These are phyloP conservation scores for Aspergillus carbonarius DNA, from an alignment of 2,329 filamentous ascomycete species.

Conservation along the genomic window DNA sequence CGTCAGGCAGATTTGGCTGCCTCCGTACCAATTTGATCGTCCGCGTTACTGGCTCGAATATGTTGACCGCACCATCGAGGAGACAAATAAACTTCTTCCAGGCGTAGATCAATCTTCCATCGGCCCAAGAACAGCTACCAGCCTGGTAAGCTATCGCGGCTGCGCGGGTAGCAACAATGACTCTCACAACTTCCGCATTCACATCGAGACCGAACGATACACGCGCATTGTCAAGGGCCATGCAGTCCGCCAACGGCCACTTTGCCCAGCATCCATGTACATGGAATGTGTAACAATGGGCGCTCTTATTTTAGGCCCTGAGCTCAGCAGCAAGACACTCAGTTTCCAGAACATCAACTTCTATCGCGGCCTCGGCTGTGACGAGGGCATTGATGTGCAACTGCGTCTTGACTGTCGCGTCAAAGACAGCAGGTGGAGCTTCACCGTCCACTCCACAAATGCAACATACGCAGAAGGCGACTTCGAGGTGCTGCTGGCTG, in stretches of 20 bases:
- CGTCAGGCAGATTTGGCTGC: slow-evolving; percentile 25
- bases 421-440: background rate
- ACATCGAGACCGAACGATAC: slow-evolving; percentile 1
- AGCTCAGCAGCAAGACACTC: background rate
- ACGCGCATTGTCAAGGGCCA: slow-evolving; percentile 11
- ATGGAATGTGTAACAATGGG: slow-evolving; percentile 6
- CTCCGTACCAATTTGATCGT: slow-evolving; percentile 40
- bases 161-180: background rate
- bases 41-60: slow-evolving; percentile 31
- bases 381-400: background rate
- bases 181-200: background rate
- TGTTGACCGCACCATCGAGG: background rate
- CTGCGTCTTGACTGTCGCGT: background rate
- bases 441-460: background rate
- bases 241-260: slow-evolving; percentile 5
- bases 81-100: background rate
- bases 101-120: background rate
- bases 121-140: background rate
- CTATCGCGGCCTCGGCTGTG: background rate
- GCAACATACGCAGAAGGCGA: background rate
- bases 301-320: background rate
- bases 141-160: background rate
- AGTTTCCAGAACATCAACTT: background rate
- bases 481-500: background rate
- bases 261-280: slow-evolving; percentile 17